Evolutionary conservation across 495 filamentous ascomycete genomes (phyloP).

Genomic region (Haplographium delicatum): DNA sequence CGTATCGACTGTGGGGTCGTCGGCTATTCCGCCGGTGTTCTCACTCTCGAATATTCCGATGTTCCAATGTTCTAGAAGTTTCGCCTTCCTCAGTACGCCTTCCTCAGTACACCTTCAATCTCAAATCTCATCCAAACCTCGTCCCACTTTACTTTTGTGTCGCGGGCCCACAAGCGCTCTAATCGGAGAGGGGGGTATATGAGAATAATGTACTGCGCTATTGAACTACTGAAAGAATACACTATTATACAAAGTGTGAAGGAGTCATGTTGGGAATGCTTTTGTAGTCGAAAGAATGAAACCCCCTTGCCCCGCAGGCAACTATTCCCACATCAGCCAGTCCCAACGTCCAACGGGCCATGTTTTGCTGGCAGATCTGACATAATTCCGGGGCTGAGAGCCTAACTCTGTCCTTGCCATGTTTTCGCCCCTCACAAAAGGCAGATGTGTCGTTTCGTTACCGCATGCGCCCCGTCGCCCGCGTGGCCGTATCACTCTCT

Average conservation of each 20-base stretch:
- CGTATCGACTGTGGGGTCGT: too few relatives aligned
- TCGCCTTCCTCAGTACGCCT: too few relatives aligned
- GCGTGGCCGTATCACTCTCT: neutral
- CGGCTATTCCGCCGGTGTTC: too few relatives aligned
- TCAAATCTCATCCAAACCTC: too few relatives aligned
- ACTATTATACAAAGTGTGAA: neutral
- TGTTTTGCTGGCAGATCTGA: neutral
- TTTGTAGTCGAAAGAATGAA: neutral
- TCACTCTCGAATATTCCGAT: too few relatives aligned
- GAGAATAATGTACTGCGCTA: too few relatives aligned
- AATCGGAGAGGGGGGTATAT: too few relatives aligned
- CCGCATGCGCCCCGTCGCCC: neutral
- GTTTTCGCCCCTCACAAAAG: too few relatives aligned
- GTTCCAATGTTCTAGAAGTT: too few relatives aligned
- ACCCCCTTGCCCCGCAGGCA: neutral
- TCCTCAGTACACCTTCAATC: too few relatives aligned
- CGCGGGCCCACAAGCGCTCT: too few relatives aligned
- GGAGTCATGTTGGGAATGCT: neutral
- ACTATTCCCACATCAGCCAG: neutral
- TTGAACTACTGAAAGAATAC: neutral
- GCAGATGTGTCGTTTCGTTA: slow-evolving; percentile 1
- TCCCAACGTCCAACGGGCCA: neutral
- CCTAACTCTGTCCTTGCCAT: neutral
- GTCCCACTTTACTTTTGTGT: too few relatives aligned
- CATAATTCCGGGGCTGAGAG: neutral